These are phyloP conservation scores for Macrolepiota albuminosa DNA, from an alignment of 768 basidiomycete genomes.

Conservation along the genomic window DNA sequence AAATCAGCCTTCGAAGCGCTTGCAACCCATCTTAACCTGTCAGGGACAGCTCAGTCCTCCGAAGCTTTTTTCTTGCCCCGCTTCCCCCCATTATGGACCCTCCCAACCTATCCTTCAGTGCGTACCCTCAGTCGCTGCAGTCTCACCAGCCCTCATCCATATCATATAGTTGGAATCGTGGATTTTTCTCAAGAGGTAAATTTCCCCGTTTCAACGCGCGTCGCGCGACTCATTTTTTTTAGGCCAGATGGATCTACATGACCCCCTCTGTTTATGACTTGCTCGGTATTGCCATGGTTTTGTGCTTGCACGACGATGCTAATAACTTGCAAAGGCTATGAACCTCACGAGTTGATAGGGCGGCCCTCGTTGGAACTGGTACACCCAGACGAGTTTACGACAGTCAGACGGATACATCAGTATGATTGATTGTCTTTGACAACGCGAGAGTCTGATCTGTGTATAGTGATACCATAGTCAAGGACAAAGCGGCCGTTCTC, in stretches of 20 bases:
- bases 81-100: conserved; percentile 36
- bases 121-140: conserved; percentile 23
- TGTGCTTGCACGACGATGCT: not conserved
- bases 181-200: conserved; percentile 73
- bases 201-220: conserved; percentile 1
- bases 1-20: conserved; percentile 15
- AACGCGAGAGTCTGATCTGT: not conserved
- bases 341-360: conserved; percentile 67
- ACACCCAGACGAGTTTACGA: conserved; percentile 73
- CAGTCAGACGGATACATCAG: conserved; percentile 70
- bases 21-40: conserved; percentile 12
- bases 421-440: conserved; percentile 24
- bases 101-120: conserved; percentile 79
- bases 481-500: conserved; percentile 77
- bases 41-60: conserved; percentile 7
- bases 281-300: conserved; percentile 37
- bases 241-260: conserved; percentile 67
- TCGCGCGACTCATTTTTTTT: conserved; percentile 13
- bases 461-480: conserved; percentile 65
- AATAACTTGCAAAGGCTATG: conserved; percentile 48
- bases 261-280: conserved; percentile 64
- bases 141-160: conserved; percentile 1
- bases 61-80: conserved; percentile 13
- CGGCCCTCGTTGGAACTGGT: conserved; percentile 69
- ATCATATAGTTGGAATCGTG: conserved; percentile 62